Conservation (phyloP, 805 yeast genomes). For the Lachancea meyersii region DNA sequence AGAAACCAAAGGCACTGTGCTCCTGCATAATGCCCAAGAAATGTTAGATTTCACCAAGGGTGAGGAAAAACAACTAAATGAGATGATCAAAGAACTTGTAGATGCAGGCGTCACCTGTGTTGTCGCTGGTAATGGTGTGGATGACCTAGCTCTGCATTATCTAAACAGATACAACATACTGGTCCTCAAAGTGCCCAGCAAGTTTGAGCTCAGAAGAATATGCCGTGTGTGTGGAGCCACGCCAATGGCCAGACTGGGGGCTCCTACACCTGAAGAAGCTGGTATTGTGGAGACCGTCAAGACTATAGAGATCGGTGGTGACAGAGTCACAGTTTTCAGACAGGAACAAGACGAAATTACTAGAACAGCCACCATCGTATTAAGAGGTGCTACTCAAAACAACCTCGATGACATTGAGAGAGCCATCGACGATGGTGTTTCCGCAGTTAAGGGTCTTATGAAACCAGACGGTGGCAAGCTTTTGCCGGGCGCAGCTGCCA, state of each 20-base stretch:
- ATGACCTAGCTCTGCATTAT: constrained; percentile 90
- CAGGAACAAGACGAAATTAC: constrained; percentile 59
- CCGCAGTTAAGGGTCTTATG: constrained; percentile 81
- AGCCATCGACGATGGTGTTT: constrained; percentile 95
- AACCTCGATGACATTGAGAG: constrained; percentile 91
- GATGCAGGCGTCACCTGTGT: constrained; percentile 84
- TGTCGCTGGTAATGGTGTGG: constrained; percentile 90
- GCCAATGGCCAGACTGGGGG: constrained; percentile 88
- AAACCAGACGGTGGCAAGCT: constrained; percentile 71
- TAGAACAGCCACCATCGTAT: constrained; percentile 84
- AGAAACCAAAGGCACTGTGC: constrained; percentile 97
- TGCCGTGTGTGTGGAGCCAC: constrained; percentile 97
- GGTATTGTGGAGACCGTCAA: constrained; percentile 84
- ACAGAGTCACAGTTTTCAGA: constrained; percentile 88
- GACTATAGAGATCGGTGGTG: constrained; percentile 94
- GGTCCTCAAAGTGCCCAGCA: constrained; percentile 84
- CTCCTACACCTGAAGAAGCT: constrained; percentile 91
- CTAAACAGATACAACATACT: constrained; percentile 79
- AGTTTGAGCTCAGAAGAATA: constrained; percentile 88
- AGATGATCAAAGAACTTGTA: constrained; percentile 70
- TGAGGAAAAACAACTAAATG: constrained; percentile 90
- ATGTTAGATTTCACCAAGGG: constrained; percentile 95
- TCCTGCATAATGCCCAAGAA: constrained; percentile 92
- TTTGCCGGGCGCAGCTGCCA: constrained; percentile 94
- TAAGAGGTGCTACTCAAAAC: constrained; percentile 96